Conservation (phyloP, 2,329 filamentous ascomycete species). For the Sclerotinia spermophila region DNA sequence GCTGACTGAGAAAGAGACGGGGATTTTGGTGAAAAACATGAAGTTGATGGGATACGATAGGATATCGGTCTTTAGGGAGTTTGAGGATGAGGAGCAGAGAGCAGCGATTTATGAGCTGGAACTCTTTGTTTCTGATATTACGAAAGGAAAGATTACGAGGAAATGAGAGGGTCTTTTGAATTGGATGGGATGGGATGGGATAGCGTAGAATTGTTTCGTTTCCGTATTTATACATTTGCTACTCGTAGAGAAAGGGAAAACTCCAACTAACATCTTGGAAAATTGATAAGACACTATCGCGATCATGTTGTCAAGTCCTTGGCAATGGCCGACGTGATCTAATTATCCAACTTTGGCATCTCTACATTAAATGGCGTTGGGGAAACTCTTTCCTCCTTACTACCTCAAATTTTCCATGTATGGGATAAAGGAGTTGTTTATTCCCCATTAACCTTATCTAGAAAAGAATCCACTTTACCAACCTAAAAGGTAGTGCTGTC, state of each 20-base stretch:
- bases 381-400: not conserved
- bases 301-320: not conserved
- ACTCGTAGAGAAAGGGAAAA: not conserved
- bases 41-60: not conserved
- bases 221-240: not conserved
- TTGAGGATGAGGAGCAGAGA: constrained; percentile 1
- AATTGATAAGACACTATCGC: not conserved
- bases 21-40: not conserved
- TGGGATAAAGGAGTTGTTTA: not conserved
- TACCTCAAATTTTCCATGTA: not conserved
- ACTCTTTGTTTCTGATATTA: not conserved
- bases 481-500: not conserved
- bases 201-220: not conserved
- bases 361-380: not conserved
- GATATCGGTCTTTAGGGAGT: not conserved
- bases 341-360: not conserved
- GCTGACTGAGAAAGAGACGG: not conserved
- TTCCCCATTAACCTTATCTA: not conserved
- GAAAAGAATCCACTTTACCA: no score
- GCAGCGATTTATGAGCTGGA: not conserved
- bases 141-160: not conserved
- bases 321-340: not conserved
- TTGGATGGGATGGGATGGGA: not conserved
- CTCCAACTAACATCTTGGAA: not conserved
- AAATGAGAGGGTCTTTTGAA: no score